Conservation (phyloP, 2,329 filamentous ascomycete species). For the Lasiodiplodia theobromae region DNA sequence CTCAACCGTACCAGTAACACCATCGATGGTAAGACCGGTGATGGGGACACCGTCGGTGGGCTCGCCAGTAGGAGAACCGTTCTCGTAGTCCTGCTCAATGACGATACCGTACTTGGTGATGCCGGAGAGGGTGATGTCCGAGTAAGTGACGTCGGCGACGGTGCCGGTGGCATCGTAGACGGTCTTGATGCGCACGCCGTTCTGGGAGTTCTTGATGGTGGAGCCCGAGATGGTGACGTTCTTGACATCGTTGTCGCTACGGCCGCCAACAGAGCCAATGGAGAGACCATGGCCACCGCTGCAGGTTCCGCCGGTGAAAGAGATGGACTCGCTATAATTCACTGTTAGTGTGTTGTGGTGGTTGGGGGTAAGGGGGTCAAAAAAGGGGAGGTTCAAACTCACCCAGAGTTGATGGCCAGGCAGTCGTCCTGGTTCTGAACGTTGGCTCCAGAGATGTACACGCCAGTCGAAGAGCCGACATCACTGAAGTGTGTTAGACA, state of each 20-base stretch:
- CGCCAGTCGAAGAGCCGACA: constrained; percentile 53
- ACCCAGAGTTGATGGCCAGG: constrained; percentile 64
- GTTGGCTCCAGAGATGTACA: constrained; percentile 60
- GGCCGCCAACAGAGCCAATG: constrained; percentile 66
- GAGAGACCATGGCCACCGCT: constrained; percentile 64
- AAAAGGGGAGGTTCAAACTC: background rate
- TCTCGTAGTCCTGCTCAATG: constrained; percentile 55
- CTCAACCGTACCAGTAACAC: constrained; percentile 50
- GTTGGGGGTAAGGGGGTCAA: too few species aligned
- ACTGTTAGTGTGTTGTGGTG: constrained; percentile 46
- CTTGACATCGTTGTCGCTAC: constrained; percentile 61
- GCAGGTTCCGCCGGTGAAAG: constrained; percentile 53
- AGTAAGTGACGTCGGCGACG: constrained; percentile 41
- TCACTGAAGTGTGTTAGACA: constrained; percentile 41
- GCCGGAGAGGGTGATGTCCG: constrained; percentile 49
- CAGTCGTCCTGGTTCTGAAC: constrained; percentile 68
- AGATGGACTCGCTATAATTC: constrained; percentile 54
- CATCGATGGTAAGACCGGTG: constrained; percentile 48
- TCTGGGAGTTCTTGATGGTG: constrained; percentile 59
- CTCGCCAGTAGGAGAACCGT: constrained; percentile 42
- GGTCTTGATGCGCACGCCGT: constrained; percentile 67
- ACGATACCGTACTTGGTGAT: constrained; percentile 53
- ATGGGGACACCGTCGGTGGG: constrained; percentile 53
- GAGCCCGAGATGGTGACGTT: constrained; percentile 60
- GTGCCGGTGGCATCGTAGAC: constrained; percentile 59